These are phyloP conservation scores for Dendrothele bispora DNA, from an alignment of 768 basidiomycete genomes.

Conservation along the genomic window DNA sequence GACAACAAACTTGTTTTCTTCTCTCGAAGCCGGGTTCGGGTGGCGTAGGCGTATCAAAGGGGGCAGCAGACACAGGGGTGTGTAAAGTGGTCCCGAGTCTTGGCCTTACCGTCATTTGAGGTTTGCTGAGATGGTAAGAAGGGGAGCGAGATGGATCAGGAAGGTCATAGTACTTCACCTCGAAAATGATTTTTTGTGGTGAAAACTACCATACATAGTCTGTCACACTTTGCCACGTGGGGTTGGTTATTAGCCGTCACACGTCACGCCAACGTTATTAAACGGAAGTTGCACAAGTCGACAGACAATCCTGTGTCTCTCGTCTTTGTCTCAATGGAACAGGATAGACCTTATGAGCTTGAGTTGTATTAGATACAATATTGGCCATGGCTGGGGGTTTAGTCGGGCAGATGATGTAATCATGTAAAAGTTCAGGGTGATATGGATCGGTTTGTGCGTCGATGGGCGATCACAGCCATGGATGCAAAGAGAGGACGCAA, in stretches of 20 bases:
- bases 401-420: constrained; percentile 48
- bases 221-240: constrained; percentile 30
- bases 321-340: constrained; percentile 60
- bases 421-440: constrained; percentile 40
- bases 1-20: constrained; percentile 47
- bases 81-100: constrained; percentile 35
- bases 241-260: too few species aligned
- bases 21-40: constrained; percentile 22
- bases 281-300: constrained; percentile 29
- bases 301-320: constrained; percentile 49
- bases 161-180: too few species aligned
- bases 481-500: too few species aligned
- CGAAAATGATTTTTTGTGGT: too few species aligned
- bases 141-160: constrained; percentile 61
- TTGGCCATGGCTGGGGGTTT: constrained; percentile 50
- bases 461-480: too few species aligned
- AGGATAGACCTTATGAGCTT: constrained; percentile 76
- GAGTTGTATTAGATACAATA: constrained; percentile 59
- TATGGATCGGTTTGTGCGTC: too few species aligned
- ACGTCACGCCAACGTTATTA: too few species aligned
- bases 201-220: too few species aligned
- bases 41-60: constrained; percentile 40
- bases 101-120: constrained; percentile 61
- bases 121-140: constrained; percentile 61
- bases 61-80: constrained; percentile 43